Percentiles rank a stretch among this genome's conserved stretches.
Conservation (phyloP, 495 filamentous ascomycete genomes). For the Choiromyces venosus region DNA sequence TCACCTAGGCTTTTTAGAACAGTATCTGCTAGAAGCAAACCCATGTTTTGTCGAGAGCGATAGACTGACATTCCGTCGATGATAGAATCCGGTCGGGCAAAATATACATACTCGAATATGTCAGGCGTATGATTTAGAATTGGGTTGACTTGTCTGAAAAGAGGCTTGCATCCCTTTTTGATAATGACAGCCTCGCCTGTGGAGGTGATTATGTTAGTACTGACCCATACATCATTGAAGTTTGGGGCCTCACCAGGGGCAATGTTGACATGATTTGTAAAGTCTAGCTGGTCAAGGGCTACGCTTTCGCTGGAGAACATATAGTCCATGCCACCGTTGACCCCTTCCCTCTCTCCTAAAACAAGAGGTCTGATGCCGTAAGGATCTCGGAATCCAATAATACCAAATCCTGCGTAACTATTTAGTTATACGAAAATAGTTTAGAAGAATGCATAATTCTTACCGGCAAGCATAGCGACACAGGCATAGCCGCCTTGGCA, state of each 20-base stretch:
- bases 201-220: conserved; percentile 1
- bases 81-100: conserved; percentile 80
- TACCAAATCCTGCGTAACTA: conserved; percentile 59
- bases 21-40: conserved; percentile 73
- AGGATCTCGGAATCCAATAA: conserved; percentile 82
- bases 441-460: conserved; percentile 21
- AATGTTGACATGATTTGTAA: conserved; percentile 74
- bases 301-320: conserved; percentile 98
- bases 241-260: conserved; percentile 53
- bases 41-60: conserved; percentile 86
- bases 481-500: conserved; percentile 84
- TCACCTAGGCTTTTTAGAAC: conserved; percentile 67
- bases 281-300: conserved; percentile 81
- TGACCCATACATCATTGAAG: background rate
- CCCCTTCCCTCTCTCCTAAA: conserved; percentile 63
- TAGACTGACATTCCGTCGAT: conserved; percentile 94
- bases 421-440: background rate
- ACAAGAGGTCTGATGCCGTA: conserved; percentile 88
- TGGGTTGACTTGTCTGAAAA: conserved; percentile 69
- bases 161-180: conserved; percentile 70
- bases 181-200: conserved; percentile 82
- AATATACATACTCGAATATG: conserved; percentile 88
- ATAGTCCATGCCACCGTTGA: conserved; percentile 71
- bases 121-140: conserved; percentile 77
- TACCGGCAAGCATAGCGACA: conserved; percentile 85